Evolutionary conservation across 2,329 filamentous ascomycete species (phyloP), one percentile per base, ranked within the genome.

Genomic region (Claviceps capensis): DNA sequence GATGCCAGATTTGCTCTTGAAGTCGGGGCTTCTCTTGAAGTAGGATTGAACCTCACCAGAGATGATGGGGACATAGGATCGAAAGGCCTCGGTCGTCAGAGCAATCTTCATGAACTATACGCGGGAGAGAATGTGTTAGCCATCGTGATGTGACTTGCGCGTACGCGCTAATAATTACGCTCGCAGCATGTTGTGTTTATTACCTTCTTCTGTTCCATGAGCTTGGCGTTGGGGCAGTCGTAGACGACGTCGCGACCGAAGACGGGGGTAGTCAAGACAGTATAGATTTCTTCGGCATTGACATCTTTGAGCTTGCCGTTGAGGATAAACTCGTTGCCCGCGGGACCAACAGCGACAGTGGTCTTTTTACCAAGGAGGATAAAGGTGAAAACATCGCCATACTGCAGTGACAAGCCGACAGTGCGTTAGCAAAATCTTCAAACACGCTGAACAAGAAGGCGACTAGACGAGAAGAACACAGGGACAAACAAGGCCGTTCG

Each of bases 201-300:
- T 66, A 89, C 86, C 81, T 91, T 93, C 75, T 95, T 95, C 75
- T 95, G 88, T 72, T 95, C 88, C 88, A 95, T 94, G 63, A 95
- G 78, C 71, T 94, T 94, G 53, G 87, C 76, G 66, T 94, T 94
- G 43, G 88, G 87, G 70, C 88, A 93, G 66, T 94, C 88, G 65
- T 94, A 95, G 51, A 94, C 86, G 26, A 95, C 88, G 70, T 90
- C 84, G 61, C 81, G 82, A 59, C 88, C 88, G 64, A 95, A 95
- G 47, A 82, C 79, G 23, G 79, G 79, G 22, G 78, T 82, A 6
- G 79, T 82, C 55, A 95, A 75, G 52, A 86, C 84, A 52, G 80
- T 84, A 70, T 95, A 95, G 57, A 95, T 86, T 62, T 95, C 88
- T 69, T 95, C 89, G 38, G 89, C 89, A 65, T 85, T 89, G 61